These are phyloP conservation scores for Penicillium silybi DNA, from an alignment of 495 filamentous ascomycete genomes.

Conservation along the genomic window DNA sequence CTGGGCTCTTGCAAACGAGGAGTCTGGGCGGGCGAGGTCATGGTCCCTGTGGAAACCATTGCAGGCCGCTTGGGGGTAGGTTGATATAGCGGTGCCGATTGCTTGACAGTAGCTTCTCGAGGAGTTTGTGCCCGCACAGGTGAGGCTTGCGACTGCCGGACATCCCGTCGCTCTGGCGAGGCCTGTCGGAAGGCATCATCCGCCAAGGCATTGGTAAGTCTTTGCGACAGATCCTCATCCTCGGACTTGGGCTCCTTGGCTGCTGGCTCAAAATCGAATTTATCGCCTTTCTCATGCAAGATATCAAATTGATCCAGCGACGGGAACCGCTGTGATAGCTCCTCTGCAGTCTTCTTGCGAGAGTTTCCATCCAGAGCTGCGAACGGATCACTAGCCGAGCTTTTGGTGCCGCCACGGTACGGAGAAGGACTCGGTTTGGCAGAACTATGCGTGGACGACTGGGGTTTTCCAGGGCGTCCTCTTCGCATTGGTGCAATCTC, in stretches of 20 bases:
- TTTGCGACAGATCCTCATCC: slow-evolving; percentile 61
- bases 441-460: slow-evolving; percentile 33
- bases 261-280: slow-evolving; percentile 78
- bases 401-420: slow-evolving; percentile 43
- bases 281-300: slow-evolving; percentile 77
- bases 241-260: slow-evolving; percentile 44
- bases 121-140: slow-evolving; percentile 20
- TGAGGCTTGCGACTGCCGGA: slow-evolving; percentile 27
- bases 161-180: slow-evolving; percentile 28
- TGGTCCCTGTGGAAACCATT: slow-evolving; percentile 93
- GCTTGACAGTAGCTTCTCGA: slow-evolving; percentile 20
- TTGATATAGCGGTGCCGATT: slow-evolving; percentile 49
- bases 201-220: slow-evolving; percentile 78
- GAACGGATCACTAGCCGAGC: slow-evolving; percentile 77
- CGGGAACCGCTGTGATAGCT: slow-evolving; percentile 81
- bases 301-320: slow-evolving; percentile 91
- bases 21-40: slow-evolving; percentile 74
- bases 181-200: slow-evolving; percentile 75
- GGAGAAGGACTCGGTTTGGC: slow-evolving; percentile 72
- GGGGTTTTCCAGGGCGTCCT: slow-evolving; percentile 68
- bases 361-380: slow-evolving; percentile 71
- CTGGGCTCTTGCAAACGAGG: slow-evolving; percentile 45
- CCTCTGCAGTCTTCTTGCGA: slow-evolving; percentile 57
- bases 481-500: slow-evolving; percentile 94
- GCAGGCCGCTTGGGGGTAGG: slow-evolving; percentile 54